Evolutionary conservation across 2,329 filamentous ascomycete genomes (phyloP).

Genomic region (Penicillium verrucosum): DNA sequence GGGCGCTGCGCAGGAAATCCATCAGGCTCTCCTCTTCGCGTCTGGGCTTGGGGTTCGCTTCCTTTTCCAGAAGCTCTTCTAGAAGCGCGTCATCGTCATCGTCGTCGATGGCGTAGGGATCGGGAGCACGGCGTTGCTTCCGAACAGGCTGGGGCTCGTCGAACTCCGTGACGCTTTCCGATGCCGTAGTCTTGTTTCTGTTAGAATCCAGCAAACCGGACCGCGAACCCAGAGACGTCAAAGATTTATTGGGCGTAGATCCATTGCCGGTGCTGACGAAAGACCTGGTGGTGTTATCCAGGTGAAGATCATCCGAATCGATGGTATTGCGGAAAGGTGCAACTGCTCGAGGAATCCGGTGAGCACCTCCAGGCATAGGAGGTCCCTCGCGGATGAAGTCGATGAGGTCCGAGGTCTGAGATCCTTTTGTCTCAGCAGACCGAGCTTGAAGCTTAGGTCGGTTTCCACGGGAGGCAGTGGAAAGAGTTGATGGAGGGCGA

Average conservation of each 20-base stretch:
- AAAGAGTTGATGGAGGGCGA: slow-evolving; percentile 16
- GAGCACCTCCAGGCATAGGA: slow-evolving; percentile 58
- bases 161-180: slow-evolving; percentile 9
- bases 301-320: slow-evolving; percentile 70
- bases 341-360: slow-evolving; percentile 75
- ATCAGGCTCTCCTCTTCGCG: slow-evolving; percentile 48
- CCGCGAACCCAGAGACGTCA: slow-evolving; percentile 67
- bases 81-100: slow-evolving; percentile 62
- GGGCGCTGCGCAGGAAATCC: slow-evolving; percentile 48
- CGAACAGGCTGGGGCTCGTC: slow-evolving; percentile 50
- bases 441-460: slow-evolving; percentile 64
- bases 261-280: slow-evolving; percentile 48
- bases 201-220: slow-evolving; percentile 61
- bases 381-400: slow-evolving; percentile 93
- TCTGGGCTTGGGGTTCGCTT: slow-evolving; percentile 28
- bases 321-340: slow-evolving; percentile 82
- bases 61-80: slow-evolving; percentile 26
- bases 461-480: slow-evolving; percentile 22
- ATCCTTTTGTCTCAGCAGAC: slow-evolving; percentile 61
- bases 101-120: slow-evolving; percentile 87
- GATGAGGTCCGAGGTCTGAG: slow-evolving; percentile 80
- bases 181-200: slow-evolving; percentile 19
- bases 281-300: slow-evolving; percentile 38
- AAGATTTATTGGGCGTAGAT: slow-evolving; percentile 48
- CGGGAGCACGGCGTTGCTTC: slow-evolving; percentile 73